Evolutionary conservation across 2,329 filamentous ascomycete genomes (phyloP).

Genomic region (Colletotrichum neosansevieriae): DNA sequence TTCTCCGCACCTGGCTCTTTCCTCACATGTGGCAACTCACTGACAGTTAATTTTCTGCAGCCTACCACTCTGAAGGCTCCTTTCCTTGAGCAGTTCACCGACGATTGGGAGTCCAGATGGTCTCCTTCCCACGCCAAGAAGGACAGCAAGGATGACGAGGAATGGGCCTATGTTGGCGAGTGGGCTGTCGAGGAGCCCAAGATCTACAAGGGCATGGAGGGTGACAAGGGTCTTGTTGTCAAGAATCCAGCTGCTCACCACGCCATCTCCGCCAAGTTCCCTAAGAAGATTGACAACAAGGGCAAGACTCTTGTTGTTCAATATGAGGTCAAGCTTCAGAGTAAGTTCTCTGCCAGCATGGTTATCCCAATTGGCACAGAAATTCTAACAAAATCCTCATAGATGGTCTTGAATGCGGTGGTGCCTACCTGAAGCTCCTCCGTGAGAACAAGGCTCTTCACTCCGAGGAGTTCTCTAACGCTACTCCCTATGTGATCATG

Average conservation of each 20-base stretch:
- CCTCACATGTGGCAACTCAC: background rate
- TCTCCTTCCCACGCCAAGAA: conserved; percentile 97
- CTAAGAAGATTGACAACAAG: conserved; percentile 96
- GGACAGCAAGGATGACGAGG: conserved; percentile 85
- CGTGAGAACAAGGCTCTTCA: conserved; percentile 97
- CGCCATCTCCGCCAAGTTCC: conserved; percentile 99
- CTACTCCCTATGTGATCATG: conserved; percentile 99
- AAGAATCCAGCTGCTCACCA: conserved; percentile 99
- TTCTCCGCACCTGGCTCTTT: conserved; percentile 13
- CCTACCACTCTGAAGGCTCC: conserved; percentile 89
- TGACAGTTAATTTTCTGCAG: conserved; percentile 58
- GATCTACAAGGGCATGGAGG: conserved; percentile 91
- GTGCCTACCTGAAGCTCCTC: conserved; percentile 98
- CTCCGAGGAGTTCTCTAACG: conserved; percentile 97
- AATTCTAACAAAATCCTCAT: conserved; percentile 32
- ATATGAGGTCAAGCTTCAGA: conserved; percentile 99
- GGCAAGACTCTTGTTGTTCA: conserved; percentile 97
- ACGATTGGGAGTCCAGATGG: conserved; percentile 95
- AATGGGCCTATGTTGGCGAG: conserved; percentile 97
- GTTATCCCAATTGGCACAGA: background rate
- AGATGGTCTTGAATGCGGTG: conserved; percentile 97
- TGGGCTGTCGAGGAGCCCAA: conserved; percentile 96
- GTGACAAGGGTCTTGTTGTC: conserved; percentile 95
- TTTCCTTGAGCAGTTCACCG: conserved; percentile 98
- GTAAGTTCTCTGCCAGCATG: conserved; percentile 64